A percentile compares a stretch with the other conserved stretches of the same genome.
Evolutionary conservation across 352 stramenopile species (phyloP).

Genomic region (Phytophthora brassicae): DNA sequence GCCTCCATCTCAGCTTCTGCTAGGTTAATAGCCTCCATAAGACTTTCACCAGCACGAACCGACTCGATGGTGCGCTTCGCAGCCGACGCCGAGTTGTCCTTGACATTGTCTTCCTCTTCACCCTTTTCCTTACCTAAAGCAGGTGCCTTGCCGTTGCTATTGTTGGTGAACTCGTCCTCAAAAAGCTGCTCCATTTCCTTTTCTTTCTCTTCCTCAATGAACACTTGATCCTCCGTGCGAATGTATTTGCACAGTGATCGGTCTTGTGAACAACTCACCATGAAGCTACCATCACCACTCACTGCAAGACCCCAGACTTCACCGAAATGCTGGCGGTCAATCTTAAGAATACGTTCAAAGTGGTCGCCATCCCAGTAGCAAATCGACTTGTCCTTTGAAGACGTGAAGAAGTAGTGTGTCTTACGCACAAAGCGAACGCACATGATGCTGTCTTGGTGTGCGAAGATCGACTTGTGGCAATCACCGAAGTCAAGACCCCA

Average conservation of each 20-base stretch:
- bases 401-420: conserved; percentile 99
- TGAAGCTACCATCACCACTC: conserved; percentile 92
- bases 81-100: conserved; percentile 79
- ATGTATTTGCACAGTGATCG: conserved; percentile 96
- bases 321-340: conserved; percentile 76
- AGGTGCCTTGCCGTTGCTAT: conserved; percentile 66
- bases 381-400: conserved; percentile 97
- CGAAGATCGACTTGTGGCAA: conserved; percentile 98
- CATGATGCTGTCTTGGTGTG: conserved; percentile 98
- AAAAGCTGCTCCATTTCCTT: conserved; percentile 96
- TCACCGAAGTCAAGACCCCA: conserved; percentile 99
- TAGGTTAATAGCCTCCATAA: conserved; percentile 96
- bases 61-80: conserved; percentile 93
- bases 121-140: conserved; percentile 64
- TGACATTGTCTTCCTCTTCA: conserved; percentile 34
- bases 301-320: conserved; percentile 90
- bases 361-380: conserved; percentile 98
- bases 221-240: conserved; percentile 96
- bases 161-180: conserved; percentile 89
- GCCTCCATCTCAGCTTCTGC: conserved; percentile 91
- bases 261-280: conserved; percentile 97
- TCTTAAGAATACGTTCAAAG: conserved; percentile 93
- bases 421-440: conserved; percentile 93
- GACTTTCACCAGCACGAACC: conserved; percentile 85
- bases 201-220: conserved; percentile 98